A percentile compares a stretch with the other conserved stretches of the same genome.
Conservation (phyloP, 164 flowering plant genomes). For the Vitis riparia region DNA sequence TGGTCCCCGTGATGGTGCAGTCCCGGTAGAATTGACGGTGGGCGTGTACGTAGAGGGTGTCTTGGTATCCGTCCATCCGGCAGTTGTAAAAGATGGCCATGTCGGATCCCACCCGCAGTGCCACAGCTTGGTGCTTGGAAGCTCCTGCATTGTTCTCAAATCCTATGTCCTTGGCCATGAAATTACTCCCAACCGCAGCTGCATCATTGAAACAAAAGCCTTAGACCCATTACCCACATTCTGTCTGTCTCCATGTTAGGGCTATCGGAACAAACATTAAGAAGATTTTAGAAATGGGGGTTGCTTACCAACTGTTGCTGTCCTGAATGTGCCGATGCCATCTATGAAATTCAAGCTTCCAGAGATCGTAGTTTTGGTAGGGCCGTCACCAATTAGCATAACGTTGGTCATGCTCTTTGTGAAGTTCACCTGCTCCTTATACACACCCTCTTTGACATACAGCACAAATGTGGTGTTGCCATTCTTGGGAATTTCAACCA, state of each 20-base stretch:
- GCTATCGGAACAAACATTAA: not conserved
- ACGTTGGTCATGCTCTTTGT: conserved; percentile 38
- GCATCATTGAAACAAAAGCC: conserved; percentile 1
- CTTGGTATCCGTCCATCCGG: conserved; percentile 68
- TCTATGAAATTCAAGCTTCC: conserved; percentile 50
- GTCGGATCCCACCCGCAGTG: conserved; percentile 58
- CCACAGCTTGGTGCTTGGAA: conserved; percentile 70
- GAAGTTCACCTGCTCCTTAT: conserved; percentile 53
- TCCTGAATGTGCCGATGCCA: conserved; percentile 50
- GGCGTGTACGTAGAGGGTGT: conserved; percentile 68
- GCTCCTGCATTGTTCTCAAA: conserved; percentile 85
- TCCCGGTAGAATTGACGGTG: conserved; percentile 81
- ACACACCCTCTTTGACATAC: conserved; percentile 66
- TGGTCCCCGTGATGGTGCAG: conserved; percentile 73
- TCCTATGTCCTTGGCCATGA: conserved; percentile 74
- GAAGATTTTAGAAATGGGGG: too few relatives aligned
- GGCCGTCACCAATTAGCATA: conserved; percentile 78
- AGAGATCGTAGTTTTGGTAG: conserved; percentile 65
- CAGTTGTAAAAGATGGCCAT: conserved; percentile 66
- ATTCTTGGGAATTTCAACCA: conserved; percentile 45
- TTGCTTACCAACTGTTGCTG: conserved; percentile 71
- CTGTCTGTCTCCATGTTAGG: too few relatives aligned
- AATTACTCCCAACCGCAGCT: conserved; percentile 50
- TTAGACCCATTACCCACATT: too few relatives aligned
- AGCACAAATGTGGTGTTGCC: conserved; percentile 45